A percentile compares a stretch with the other conserved stretches of the same genome.
phyloP scores from a whole-genome alignment of 805 yeast genomes.

The Wickerhamiella azyma region DNA sequence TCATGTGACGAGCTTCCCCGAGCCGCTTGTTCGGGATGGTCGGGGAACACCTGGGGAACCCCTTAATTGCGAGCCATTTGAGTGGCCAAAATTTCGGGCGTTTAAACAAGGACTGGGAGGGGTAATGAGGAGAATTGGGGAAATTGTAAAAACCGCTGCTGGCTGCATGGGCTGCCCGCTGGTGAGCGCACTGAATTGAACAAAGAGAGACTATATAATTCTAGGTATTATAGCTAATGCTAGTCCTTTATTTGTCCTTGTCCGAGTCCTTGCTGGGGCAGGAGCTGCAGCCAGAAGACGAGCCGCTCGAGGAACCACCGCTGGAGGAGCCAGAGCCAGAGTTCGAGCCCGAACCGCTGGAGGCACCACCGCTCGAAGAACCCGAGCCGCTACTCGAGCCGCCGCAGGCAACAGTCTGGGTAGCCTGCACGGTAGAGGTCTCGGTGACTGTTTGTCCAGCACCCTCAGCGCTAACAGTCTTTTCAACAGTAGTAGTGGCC shows the following conservation, averaged over 20 bases:
- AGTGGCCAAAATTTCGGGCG: background rate
- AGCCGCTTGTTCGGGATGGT: background rate
- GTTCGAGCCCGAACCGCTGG: background rate
- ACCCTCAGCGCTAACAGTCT: background rate
- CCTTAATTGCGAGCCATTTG: background rate
- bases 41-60: background rate
- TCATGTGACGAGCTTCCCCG: background rate
- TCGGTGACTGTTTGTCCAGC: background rate
- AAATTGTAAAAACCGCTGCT: too few relatives aligned
- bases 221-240: background rate
- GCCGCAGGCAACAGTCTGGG: constrained; percentile 1
- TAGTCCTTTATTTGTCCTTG: too few relatives aligned
- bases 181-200: too few relatives aligned
- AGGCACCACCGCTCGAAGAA: background rate
- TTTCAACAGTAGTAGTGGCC: background rate
- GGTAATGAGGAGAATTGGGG: background rate
- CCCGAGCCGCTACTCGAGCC: background rate
- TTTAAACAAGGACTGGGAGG: background rate
- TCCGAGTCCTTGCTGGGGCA: too few relatives aligned
- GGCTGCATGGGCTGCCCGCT: too few relatives aligned
- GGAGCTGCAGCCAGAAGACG: background rate
- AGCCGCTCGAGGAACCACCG: background rate
- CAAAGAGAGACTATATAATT: background rate
- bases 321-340: background rate
- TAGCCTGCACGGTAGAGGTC: background rate